phyloP scores from a whole-genome alignment of 257 asterid genomes.

The Phtheirospermum japonicum region DNA sequence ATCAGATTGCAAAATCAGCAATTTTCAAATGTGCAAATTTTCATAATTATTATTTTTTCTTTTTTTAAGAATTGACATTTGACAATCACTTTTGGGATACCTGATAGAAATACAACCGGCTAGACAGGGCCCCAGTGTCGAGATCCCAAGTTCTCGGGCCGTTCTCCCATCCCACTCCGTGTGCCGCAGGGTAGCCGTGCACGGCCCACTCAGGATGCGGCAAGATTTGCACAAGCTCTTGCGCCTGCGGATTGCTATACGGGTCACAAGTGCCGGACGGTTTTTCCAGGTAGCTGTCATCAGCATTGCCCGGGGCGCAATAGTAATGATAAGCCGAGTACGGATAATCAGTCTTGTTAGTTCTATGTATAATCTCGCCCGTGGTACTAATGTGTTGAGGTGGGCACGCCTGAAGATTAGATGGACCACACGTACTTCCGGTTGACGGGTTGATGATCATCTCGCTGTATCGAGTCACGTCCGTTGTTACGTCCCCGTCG shows the following conservation, averaged over 20 bases:
- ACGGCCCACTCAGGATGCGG: constrained; percentile 88
- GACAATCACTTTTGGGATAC: no score
- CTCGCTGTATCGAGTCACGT: constrained; percentile 78
- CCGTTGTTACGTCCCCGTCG: constrained; percentile 67
- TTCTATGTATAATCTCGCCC: constrained; percentile 55
- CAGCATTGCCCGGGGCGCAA: constrained; percentile 78
- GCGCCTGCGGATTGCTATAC: constrained; percentile 86
- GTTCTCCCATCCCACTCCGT: constrained; percentile 74
- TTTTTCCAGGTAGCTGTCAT: no score
- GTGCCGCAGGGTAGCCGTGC: constrained; percentile 64
- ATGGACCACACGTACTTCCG: constrained; percentile 61
- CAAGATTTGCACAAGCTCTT: constrained; percentile 73
- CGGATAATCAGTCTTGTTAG: constrained; percentile 60
- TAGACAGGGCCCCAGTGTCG: constrained; percentile 60
- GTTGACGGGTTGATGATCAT: constrained; percentile 86
- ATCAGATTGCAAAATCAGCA: no score
- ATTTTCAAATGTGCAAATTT: no score
- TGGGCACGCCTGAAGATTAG: constrained; percentile 67
- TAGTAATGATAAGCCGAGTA: constrained; percentile 78
- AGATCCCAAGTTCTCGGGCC: constrained; percentile 80
- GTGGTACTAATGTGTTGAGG: constrained; percentile 61
- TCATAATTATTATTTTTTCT: no score
- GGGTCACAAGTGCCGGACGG: constrained; percentile 89
- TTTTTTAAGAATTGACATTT: no score
- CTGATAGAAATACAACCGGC: constrained; percentile 77